These are phyloP conservation scores for Ceratocystis ficicola DNA, from an alignment of 2,329 filamentous ascomycete species.

Conservation along the genomic window DNA sequence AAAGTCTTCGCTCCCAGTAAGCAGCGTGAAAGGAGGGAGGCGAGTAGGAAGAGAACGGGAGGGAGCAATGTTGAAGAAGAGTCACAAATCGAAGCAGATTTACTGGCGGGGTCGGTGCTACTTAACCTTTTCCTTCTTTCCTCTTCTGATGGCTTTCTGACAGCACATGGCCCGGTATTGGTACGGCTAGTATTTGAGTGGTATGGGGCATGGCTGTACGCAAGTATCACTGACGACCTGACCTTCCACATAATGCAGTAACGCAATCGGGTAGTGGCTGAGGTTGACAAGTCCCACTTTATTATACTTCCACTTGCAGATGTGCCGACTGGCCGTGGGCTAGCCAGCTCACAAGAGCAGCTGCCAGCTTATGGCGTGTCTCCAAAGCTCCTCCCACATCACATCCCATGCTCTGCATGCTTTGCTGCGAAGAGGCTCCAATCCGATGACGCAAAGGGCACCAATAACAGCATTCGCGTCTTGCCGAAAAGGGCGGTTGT, in stretches of 20 bases:
- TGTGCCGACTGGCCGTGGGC: background rate
- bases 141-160: slow-evolving; percentile 3
- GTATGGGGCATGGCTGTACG: background rate
- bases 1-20: background rate
- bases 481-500: background rate
- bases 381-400: background rate
- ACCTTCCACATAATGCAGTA: slow-evolving; percentile 1
- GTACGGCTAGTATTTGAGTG: background rate
- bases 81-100: background rate
- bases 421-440: slow-evolving; percentile 1
- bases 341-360: slow-evolving; percentile 4
- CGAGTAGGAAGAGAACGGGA: background rate
- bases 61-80: slow-evolving; percentile 2
- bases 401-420: background rate
- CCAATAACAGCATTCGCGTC: background rate
- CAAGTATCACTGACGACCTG: background rate
- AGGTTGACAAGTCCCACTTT: background rate
- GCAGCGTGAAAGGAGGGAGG: background rate
- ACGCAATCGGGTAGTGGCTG: slow-evolving; percentile 3
- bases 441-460: slow-evolving; percentile 10
- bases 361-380: slow-evolving; percentile 7
- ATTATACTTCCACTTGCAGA: background rate
- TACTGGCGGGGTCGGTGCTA: background rate
- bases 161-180: background rate
- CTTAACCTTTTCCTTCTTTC: slow-evolving; percentile 9